These are phyloP conservation scores for Rubia peregrina DNA, from an alignment of 305 asterid genomes.

Conservation along the genomic window DNA sequence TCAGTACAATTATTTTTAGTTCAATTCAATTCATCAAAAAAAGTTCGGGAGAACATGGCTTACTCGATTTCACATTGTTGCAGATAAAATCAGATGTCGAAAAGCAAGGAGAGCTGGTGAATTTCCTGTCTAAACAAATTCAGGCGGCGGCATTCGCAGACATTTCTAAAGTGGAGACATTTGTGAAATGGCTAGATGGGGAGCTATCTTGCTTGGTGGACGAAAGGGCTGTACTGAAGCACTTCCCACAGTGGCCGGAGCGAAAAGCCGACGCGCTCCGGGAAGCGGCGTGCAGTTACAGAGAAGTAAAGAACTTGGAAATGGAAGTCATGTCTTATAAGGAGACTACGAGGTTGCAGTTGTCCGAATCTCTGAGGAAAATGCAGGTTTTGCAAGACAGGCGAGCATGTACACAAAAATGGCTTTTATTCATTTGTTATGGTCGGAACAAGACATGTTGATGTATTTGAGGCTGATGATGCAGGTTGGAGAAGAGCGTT, in stretches of 20 bases:
- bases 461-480: neutral
- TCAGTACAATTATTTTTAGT: too few species aligned
- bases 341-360: slow-evolving; percentile 22
- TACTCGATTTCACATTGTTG: neutral
- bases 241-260: slow-evolving; percentile 33
- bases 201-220: slow-evolving; percentile 30
- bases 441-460: neutral
- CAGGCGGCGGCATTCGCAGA: slow-evolving; percentile 25
- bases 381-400: slow-evolving; percentile 34
- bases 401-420: slow-evolving; percentile 24
- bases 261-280: slow-evolving; percentile 34
- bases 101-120: slow-evolving; percentile 23
- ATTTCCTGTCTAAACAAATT: slow-evolving; percentile 23
- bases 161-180: slow-evolving; percentile 28
- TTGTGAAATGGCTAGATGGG: slow-evolving; percentile 32
- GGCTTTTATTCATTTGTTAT: neutral
- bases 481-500: slow-evolving; percentile 27
- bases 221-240: slow-evolving; percentile 35
- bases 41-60: too few species aligned
- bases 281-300: slow-evolving; percentile 32
- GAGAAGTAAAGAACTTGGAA: slow-evolving; percentile 25
- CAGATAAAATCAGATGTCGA: slow-evolving; percentile 33
- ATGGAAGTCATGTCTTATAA: slow-evolving; percentile 20
- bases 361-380: slow-evolving; percentile 21
- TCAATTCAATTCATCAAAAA: neutral